Base-by-base conservation (phyloP, 192 early-diverging fungal genomes). In the Jimgerdemannia flammicorona region DNA sequence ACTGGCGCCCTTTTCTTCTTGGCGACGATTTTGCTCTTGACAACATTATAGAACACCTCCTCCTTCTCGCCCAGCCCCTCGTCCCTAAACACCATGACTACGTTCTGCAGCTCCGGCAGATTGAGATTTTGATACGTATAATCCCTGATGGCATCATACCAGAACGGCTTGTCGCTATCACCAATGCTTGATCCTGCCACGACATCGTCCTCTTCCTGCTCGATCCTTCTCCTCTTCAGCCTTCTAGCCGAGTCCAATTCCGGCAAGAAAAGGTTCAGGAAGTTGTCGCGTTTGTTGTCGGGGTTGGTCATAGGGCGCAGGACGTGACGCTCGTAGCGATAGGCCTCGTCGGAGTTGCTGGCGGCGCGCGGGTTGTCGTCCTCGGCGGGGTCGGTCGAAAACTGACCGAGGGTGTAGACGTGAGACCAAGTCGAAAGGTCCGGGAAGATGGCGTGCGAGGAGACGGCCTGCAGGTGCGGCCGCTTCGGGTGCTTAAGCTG, bases 381-480 rank as follows among this genome's bases (percentile, higher is more conserved):
- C 49, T 79, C 78, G 20, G 75, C 81, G 17, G 88, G 88, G 44
- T 87, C 85, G 9, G 77, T 81, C 70, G 78, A 78, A 72, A 87
- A 89, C 14, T 86, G 85, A 14, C 81, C 85, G 41, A 87, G 70
- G 39, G 82, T 84, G 68, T 88, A 90, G 17, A 77, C 73, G 64
- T 85, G 86, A 43, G 84, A 80, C 86, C 84, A 86, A 44, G 79
- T 78, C 40, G 67, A 78, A 20, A 84, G 79, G 49, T 90, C 88
- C 10, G 88, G 88, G 65, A 87, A 80, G 18, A 90, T 66, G n/a
- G 88, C 87, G 40, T 80, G 79, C 64, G 85, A 79, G 39, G 80
- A 79, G 69, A 86, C 83, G 44, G 83, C 88, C 64, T 72, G 81
- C 67, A 87, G 40, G 2, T 80, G 72, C 9, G 83, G 80, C 10